Evolutionary conservation across 73 alveolate genomes (phyloP), one percentile per base, ranked within the genome.

Genomic region (Effrenium voratum): DNA sequence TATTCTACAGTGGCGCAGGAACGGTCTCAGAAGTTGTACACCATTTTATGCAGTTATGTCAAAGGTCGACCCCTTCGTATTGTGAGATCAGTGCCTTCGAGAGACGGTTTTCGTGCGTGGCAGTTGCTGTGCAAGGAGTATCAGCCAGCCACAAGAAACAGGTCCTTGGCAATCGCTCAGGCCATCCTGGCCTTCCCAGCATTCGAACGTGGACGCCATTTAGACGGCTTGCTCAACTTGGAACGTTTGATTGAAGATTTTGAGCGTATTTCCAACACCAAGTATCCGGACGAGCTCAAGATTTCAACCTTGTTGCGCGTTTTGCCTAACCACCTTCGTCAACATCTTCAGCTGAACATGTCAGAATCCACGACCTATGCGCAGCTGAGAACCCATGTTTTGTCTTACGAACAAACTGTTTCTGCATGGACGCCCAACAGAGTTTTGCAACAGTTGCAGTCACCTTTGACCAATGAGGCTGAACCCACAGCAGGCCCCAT

Each of bases 71-170:
- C 88, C 2, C 60, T 77, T 10, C 38, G 60, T 59, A 77, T 77
- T 5, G 57, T 77, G 66, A 1, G 88, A 12, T 46, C 88, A 1
- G 88, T 77, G 59, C 3, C 59, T 4, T 41, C 8, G 2, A 32
- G 88, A 1, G 88, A 77, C 45, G 90, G 68, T 43, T 45, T 32
- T 52, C 49, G 10, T 28, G 90, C 59, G 36, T 79, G 90, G 90
- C 90, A 79, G n/a, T 41, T 32, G n/a, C 59, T 79, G 45, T 46
- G 59, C 26, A 40, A 44, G 44, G 90, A 79, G 46, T 45, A 41
- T 24, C 88, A 77, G 24, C 88, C 88, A 1, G 26, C 44, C 22
- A 77, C 88, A 40, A 1, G 90, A 44, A 32, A 30, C 44, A 43
- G 90, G 44, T 32, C 55, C 32, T 44, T 79, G 6, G 49, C 68